These are phyloP conservation scores for Wilhelminamyces savonicus DNA, from an alignment of 805 yeast species.

Conservation along the genomic window DNA sequence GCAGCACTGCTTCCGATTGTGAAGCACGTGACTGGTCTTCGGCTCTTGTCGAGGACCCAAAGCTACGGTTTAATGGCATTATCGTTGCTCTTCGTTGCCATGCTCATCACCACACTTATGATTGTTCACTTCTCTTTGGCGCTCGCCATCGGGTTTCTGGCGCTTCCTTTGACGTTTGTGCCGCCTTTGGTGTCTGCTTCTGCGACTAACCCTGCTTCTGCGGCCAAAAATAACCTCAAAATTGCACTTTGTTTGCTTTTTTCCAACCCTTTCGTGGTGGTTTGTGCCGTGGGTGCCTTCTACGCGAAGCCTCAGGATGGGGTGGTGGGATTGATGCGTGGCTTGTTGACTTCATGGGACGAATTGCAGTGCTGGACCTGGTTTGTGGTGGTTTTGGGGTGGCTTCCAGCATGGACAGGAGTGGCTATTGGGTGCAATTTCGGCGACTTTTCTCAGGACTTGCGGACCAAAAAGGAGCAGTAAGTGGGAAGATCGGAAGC, in stretches of 20 bases:
- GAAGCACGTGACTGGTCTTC: too few species aligned
- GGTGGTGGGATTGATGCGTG: conserved; percentile 38
- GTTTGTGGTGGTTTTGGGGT: conserved; percentile 63
- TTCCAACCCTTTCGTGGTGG: conserved; percentile 47
- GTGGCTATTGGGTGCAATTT: conserved; percentile 21
- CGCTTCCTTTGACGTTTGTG: conserved; percentile 69
- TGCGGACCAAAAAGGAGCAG: conserved; percentile 3
- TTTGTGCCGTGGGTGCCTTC: conserved; percentile 20
- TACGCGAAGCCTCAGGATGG: conserved; percentile 20
- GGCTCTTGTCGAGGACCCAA: conserved; percentile 5
- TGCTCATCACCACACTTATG: conserved; percentile 64
- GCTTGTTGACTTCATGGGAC: conserved; percentile 58
- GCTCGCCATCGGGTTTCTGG: conserved; percentile 58
- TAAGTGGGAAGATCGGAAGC: background rate
- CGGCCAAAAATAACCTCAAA: conserved; percentile 11
- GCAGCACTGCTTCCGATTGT: background rate
- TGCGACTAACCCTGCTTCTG: conserved; percentile 1
- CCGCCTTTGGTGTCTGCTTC: conserved; percentile 23
- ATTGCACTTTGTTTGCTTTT: conserved; percentile 30
- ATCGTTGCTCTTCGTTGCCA: conserved; percentile 50
- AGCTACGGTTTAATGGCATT: conserved; percentile 36
- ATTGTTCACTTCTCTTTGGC: conserved; percentile 85
- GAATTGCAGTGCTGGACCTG: conserved; percentile 82
- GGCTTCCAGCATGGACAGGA: conserved; percentile 78
- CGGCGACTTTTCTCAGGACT: conserved; percentile 17